Conservation (phyloP, 305 asterid species). For the Andrographis paniculata region DNA sequence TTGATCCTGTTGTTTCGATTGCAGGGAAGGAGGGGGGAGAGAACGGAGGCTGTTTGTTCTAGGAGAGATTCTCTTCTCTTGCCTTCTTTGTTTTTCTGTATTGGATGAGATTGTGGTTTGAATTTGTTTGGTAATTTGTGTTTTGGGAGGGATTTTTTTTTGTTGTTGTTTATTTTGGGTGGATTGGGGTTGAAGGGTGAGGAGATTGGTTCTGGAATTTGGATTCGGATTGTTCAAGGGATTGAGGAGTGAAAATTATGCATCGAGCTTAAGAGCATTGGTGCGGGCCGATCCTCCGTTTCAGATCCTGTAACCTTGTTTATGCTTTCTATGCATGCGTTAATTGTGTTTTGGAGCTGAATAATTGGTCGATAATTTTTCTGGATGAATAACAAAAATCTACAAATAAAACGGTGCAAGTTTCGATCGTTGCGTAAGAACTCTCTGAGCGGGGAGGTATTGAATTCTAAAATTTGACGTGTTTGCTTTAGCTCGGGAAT, state of each 20-base stretch:
- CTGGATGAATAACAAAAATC: no score
- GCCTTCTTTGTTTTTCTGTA: background rate
- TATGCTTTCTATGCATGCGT: background rate
- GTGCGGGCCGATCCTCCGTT: constrained; percentile 1
- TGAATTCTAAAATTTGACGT: background rate
- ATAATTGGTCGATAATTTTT: no score
- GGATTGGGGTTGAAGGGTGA: background rate
- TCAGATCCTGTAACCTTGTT: constrained; percentile 5
- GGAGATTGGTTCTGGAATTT: background rate
- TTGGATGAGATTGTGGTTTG: background rate
- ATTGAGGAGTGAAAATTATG: background rate
- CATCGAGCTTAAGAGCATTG: constrained; percentile 7
- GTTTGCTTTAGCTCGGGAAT: background rate
- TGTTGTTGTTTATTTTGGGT: background rate
- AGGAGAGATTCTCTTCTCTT: background rate
- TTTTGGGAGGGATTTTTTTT: background rate
- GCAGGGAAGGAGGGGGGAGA: constrained; percentile 22
- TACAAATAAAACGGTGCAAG: no score
- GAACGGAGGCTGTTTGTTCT: background rate
- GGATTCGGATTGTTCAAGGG: background rate
- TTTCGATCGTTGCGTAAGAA: background rate
- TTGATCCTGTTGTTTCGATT: constrained; percentile 19
- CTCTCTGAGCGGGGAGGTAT: background rate
- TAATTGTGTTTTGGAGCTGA: no score
- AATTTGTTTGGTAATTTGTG: background rate